These are phyloP conservation scores for Cordyceps sp. DNA, from an alignment of 2,329 filamentous ascomycete genomes.

Conservation along the genomic window DNA sequence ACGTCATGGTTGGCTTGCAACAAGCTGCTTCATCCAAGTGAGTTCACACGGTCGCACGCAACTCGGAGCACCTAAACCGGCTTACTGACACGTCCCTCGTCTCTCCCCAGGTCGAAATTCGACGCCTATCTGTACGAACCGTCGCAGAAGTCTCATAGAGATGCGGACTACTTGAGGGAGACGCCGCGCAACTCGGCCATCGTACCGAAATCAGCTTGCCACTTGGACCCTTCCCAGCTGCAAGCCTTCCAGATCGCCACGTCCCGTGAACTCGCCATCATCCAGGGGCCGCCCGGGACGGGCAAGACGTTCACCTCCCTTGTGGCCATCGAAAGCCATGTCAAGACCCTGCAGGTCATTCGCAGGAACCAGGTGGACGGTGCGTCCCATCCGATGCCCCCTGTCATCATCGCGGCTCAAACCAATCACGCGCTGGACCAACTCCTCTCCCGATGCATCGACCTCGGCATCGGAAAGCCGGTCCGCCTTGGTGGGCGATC, in stretches of 20 bases:
- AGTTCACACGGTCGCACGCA: too few relatives aligned
- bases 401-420: constrained; percentile 67
- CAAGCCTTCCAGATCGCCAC: constrained; percentile 53
- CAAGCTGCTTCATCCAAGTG: constrained; percentile 35
- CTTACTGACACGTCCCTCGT: too few relatives aligned
- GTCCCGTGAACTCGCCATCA: constrained; percentile 52
- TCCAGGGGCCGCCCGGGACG: constrained; percentile 67
- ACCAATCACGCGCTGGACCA: constrained; percentile 89
- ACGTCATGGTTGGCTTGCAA: constrained; percentile 60
- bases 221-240: constrained; percentile 56
- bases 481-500: constrained; percentile 49
- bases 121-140: constrained; percentile 42
- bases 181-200: background rate
- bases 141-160: constrained; percentile 15
- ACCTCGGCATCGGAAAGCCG: constrained; percentile 33
- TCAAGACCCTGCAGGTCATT: constrained; percentile 35
- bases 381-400: constrained; percentile 20
- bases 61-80: too few relatives aligned
- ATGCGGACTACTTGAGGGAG: constrained; percentile 13
- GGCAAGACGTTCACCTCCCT: constrained; percentile 74
- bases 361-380: constrained; percentile 19
- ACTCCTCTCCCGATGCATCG: constrained; percentile 46
- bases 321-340: constrained; percentile 33
- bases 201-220: constrained; percentile 8
- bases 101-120: constrained; percentile 32